Evolutionary conservation across 352 stramenopile species (phyloP), one percentile per base, ranked within the genome.

Genomic region (Peronospora belbahrii): DNA sequence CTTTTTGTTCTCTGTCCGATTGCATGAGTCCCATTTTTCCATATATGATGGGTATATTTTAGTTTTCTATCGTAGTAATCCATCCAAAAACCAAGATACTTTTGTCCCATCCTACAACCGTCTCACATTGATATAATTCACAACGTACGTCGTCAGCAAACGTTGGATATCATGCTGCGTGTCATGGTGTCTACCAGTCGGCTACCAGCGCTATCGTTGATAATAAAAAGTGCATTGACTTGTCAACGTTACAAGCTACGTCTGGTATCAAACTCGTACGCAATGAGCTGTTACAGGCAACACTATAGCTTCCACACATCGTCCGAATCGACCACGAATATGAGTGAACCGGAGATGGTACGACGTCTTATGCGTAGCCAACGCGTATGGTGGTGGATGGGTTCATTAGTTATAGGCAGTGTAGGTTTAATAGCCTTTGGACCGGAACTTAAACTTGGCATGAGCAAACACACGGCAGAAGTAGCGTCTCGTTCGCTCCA

Each of bases 381-480:
- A 51, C 64, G 71, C 6, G 55, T 73, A 15, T 88, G 65, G 67
- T 67, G 65, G 48, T 87, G 73, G 72, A 5, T 84, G 0, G 66
- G 68, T 6, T 70, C 61, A 0, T 13, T 66, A 0, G 49, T 67
- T 4, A 34, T 85, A 15, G 37, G 60, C 0, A 63, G 64, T 2
- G 64, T 84, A 39, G 72, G 61, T 31, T 65, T 91, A 24, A 62
- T 88, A 42, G 80, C 77, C 27, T 91, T 92, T 23, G 72, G 51
- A 0, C 77, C 80, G 0, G 80, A 92, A 48, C 68, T 92, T 17
- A 86, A 87, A 36, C 34, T 85, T 24, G 77, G 78, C 33, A 69
- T 89, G 60, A 92, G 77, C 51, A 84, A 83, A 37, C 78, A 88
- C 49, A 92, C 77, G 28, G 80, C 80, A 0, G 77, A 92, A n/a